Evolutionary conservation across 2,329 filamentous ascomycete species (phyloP).

Genomic region (Rosellinia necatrix): DNA sequence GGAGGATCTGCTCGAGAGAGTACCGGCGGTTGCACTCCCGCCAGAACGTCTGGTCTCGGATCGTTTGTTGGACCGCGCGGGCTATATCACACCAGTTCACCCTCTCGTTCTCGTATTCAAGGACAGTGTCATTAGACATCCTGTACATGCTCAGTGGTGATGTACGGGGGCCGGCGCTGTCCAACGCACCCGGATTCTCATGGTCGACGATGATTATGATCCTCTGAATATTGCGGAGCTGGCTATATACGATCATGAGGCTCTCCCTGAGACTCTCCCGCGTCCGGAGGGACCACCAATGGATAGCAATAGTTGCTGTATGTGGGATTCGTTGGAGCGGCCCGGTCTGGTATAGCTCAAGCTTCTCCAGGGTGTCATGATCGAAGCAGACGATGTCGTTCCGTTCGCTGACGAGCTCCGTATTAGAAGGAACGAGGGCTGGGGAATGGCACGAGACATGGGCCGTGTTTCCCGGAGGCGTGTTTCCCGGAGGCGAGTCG

Average conservation of each 20-base stretch:
- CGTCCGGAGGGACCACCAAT: background rate
- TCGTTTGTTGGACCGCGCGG: background rate
- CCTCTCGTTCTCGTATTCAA: background rate
- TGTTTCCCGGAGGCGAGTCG: background rate
- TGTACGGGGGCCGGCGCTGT: background rate
- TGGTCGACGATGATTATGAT: constrained; percentile 1
- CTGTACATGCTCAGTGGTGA: background rate
- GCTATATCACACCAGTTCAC: background rate
- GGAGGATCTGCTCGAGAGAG: background rate
- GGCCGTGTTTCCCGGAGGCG: background rate
- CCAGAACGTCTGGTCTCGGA: background rate
- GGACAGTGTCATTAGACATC: background rate
- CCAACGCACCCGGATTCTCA: too few relatives aligned
- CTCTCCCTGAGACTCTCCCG: background rate
- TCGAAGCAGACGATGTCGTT: constrained; percentile 5
- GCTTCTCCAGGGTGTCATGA: background rate
- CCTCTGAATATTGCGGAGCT: background rate
- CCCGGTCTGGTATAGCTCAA: constrained; percentile 2
- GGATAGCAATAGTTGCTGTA: background rate
- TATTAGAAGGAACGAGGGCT: too few relatives aligned
- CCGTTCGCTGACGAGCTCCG: too few relatives aligned
- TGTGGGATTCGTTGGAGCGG: background rate
- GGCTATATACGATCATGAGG: background rate
- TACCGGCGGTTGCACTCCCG: background rate
- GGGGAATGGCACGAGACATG: background rate